phyloP scores from a whole-genome alignment of 352 stramenopile genomes.

The Pythium pyrilobum region DNA sequence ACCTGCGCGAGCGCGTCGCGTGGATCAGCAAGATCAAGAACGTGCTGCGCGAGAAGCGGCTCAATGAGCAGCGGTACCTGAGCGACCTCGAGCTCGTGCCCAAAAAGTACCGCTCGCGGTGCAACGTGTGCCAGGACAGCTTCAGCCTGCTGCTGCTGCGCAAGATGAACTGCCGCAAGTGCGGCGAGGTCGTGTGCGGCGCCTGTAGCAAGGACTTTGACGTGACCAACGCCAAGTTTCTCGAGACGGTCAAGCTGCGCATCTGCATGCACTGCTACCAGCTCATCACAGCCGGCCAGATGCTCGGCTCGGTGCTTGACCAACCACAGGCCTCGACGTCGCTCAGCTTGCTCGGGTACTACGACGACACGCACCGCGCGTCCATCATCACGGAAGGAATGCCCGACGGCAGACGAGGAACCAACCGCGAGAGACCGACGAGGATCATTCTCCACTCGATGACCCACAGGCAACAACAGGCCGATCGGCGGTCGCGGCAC shows the following conservation, averaged over 20 bases:
- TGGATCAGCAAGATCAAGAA: constrained; percentile 38
- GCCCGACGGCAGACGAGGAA: constrained; percentile 5
- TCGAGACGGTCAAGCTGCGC: constrained; percentile 64
- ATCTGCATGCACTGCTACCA: constrained; percentile 87
- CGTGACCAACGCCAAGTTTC: constrained; percentile 47
- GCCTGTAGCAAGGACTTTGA: constrained; percentile 84
- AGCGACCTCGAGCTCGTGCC: constrained; percentile 79
- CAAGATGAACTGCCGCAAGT: constrained; percentile 86
- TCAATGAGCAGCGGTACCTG: constrained; percentile 79
- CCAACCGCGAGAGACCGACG: constrained; percentile 22
- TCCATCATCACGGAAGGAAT: constrained; percentile 46
- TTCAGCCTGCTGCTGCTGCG: constrained; percentile 78
- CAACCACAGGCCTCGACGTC: constrained; percentile 45
- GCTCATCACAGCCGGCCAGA: constrained; percentile 63
- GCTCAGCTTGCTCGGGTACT: constrained; percentile 61
- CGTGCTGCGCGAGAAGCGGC: constrained; percentile 61
- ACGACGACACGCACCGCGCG: constrained; percentile 55
- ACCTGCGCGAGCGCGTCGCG: constrained; percentile 26
- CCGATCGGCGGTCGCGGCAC: constrained; percentile 2
- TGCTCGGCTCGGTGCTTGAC: constrained; percentile 39
- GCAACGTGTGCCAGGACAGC: constrained; percentile 73
- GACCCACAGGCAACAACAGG: constrained; percentile 17
- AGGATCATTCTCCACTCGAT: constrained; percentile 80
- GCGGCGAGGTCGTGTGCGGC: constrained; percentile 83
- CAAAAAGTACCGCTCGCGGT: constrained; percentile 71